These are phyloP conservation scores for Sphaceloma murrayae DNA, from an alignment of 2,329 filamentous ascomycete genomes.

Conservation along the genomic window DNA sequence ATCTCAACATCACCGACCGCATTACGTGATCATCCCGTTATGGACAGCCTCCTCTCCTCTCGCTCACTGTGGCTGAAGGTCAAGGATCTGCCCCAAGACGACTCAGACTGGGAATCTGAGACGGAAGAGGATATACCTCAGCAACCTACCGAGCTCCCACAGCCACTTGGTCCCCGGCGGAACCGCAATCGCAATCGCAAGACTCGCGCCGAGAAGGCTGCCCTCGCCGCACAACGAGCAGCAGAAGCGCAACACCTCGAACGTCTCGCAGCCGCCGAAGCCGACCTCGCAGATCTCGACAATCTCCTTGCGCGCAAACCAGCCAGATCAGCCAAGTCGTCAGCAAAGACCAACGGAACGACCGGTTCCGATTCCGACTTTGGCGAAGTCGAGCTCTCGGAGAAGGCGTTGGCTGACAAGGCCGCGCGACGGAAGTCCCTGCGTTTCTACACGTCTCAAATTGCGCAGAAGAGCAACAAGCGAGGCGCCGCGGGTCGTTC, in stretches of 20 bases:
- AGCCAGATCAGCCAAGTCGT: slow-evolving; percentile 19
- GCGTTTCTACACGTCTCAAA: slow-evolving; percentile 96
- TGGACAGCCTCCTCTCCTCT: slow-evolving; percentile 73
- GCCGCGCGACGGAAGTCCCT: slow-evolving; percentile 81
- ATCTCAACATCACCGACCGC: slow-evolving; percentile 65
- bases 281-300: slow-evolving; percentile 64
- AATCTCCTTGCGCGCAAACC: slow-evolving; percentile 45
- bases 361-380: slow-evolving; percentile 68
- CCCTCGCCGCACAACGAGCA: slow-evolving; percentile 45
- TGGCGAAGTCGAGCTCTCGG: slow-evolving; percentile 72
- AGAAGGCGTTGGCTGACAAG: slow-evolving; percentile 74
- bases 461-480: slow-evolving; percentile 87
- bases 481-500: slow-evolving; percentile 63
- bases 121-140: slow-evolving; percentile 26
- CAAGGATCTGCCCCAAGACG: slow-evolving; percentile 44
- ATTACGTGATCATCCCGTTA: slow-evolving; percentile 80
- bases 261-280: slow-evolving; percentile 50
- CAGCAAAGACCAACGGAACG: slow-evolving; percentile 18
- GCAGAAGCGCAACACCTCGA: slow-evolving; percentile 46
- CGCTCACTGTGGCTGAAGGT: slow-evolving; percentile 71
- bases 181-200: slow-evolving; percentile 33
- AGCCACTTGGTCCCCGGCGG: slow-evolving; percentile 11
- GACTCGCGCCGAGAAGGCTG: slow-evolving; percentile 42
- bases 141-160: slow-evolving; percentile 22
- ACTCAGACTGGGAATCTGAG: slow-evolving; percentile 23